phyloP scores from a whole-genome alignment of 169 alveolate genomes.

The Plasmodium blacklocki region DNA sequence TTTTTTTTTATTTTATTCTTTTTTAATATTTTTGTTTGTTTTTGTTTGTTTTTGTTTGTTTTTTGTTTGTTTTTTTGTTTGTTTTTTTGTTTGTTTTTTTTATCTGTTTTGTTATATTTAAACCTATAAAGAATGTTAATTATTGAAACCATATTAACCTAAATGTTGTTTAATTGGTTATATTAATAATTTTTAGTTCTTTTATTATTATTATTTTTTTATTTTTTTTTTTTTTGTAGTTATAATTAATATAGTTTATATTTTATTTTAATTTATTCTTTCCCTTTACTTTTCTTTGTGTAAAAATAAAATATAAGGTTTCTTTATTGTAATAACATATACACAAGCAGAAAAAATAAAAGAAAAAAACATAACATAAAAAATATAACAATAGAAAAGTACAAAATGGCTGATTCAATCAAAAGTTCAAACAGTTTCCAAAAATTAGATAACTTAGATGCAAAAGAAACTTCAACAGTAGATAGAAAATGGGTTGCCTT shows the following conservation, averaged over 20 bases:
- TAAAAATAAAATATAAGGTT: too few species aligned
- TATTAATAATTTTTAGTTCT: slow-evolving; percentile 8
- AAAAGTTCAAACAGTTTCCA: slow-evolving; percentile 72
- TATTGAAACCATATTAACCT: slow-evolving; percentile 10
- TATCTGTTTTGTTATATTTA: neutral
- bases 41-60: slow-evolving; percentile 9
- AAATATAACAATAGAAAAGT: slow-evolving; percentile 71
- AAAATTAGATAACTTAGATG: slow-evolving; percentile 79
- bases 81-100: slow-evolving; percentile 16
- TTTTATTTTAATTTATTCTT: slow-evolving; percentile 14
- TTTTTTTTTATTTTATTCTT: neutral
- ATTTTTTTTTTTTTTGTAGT: neutral
- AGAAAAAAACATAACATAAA: slow-evolving; percentile 45
- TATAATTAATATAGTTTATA: slow-evolving; percentile 3
- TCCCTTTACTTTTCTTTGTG: neutral
- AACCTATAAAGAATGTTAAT: neutral
- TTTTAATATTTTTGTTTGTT: slow-evolving; percentile 7
- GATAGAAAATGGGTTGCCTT: slow-evolving; percentile 87
- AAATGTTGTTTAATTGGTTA: neutral
- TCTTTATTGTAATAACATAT: too few species aligned
- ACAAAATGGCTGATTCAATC: slow-evolving; percentile 75
- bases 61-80: slow-evolving; percentile 25
- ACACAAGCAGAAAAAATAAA: too few species aligned
- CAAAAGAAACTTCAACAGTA: slow-evolving; percentile 78
- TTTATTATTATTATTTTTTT: slow-evolving; percentile 6